Conservation (phyloP, 208 protist genomes). For the Trypanosoma platydactyli region DNA sequence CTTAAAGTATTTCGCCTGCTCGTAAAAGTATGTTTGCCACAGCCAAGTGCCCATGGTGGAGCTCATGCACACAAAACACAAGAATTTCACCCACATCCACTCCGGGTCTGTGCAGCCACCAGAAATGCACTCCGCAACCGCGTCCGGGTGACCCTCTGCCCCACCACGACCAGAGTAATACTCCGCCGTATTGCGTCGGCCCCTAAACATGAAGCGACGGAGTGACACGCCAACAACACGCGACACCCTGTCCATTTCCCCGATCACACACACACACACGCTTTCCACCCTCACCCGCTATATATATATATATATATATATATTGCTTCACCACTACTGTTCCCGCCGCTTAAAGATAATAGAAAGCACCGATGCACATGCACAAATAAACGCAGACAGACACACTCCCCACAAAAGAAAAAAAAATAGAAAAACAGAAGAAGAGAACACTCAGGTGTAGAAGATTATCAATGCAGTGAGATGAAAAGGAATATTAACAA, state of each 20-base stretch:
- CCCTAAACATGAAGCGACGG: constrained; percentile 49
- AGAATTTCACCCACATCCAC: constrained; percentile 82
- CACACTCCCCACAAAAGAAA: constrained; percentile 17
- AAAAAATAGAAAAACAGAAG: constrained; percentile 24
- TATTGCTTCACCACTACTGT: no score
- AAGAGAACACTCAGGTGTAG: constrained; percentile 3
- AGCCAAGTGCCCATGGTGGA: constrained; percentile 69
- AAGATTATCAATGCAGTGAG: background rate
- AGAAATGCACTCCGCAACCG: constrained; percentile 43
- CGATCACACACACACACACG: no score
- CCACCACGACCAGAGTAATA: constrained; percentile 57
- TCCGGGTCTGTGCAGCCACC: constrained; percentile 67
- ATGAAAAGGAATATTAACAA: no score
- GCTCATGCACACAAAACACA: constrained; percentile 77
- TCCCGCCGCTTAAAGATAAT: no score
- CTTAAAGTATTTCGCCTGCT: constrained; percentile 84
- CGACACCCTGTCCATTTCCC: constrained; percentile 9
- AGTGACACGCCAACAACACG: background rate
- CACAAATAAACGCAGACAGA: constrained; percentile 18
- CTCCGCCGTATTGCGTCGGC: constrained; percentile 44
- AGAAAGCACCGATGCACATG: background rate
- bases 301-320: no score
- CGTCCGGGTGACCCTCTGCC: constrained; percentile 59
- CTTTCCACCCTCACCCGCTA: no score
- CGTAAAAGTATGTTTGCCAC: constrained; percentile 70